Percentiles rank a stretch among this genome's conserved stretches.
Conservation (phyloP, 2,329 filamentous ascomycete genomes). For the Talaromyces sp. region DNA sequence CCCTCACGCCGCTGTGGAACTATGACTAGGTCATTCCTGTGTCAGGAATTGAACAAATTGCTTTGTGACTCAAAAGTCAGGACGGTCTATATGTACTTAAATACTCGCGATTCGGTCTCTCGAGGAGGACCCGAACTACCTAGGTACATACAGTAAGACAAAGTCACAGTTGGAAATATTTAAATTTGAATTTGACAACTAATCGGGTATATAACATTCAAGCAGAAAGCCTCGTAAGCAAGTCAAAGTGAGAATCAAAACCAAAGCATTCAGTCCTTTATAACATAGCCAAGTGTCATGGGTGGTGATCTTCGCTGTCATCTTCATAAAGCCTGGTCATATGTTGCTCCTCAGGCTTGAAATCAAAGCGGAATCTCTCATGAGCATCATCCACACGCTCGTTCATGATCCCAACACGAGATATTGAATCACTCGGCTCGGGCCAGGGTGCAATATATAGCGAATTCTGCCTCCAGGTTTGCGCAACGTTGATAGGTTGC, state of each 20-base stretch:
- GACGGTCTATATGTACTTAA: background rate
- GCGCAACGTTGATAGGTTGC: background rate
- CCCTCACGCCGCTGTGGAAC: constrained; percentile 11
- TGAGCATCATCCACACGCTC: background rate
- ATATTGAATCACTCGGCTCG: background rate
- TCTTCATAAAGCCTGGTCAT: background rate
- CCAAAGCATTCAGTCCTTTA: background rate
- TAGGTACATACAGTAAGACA: no score
- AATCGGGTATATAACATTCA: background rate
- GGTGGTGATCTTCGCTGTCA: background rate
- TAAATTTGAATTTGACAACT: background rate
- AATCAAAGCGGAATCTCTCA: background rate
- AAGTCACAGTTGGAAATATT: background rate
- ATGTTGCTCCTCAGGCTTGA: background rate
- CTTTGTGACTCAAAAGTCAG: background rate
- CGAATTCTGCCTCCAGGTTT: background rate
- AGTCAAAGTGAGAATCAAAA: background rate
- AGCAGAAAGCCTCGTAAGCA: background rate
- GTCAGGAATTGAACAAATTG: background rate
- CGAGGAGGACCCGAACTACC: background rate
- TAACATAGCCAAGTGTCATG: background rate
- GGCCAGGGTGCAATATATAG: background rate
- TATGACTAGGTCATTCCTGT: constrained; percentile 2
- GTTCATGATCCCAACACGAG: background rate
- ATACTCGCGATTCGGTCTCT: no score